phyloP scores from a whole-genome alignment of 2,329 filamentous ascomycete genomes.

The Cladophialophora carrionii region DNA sequence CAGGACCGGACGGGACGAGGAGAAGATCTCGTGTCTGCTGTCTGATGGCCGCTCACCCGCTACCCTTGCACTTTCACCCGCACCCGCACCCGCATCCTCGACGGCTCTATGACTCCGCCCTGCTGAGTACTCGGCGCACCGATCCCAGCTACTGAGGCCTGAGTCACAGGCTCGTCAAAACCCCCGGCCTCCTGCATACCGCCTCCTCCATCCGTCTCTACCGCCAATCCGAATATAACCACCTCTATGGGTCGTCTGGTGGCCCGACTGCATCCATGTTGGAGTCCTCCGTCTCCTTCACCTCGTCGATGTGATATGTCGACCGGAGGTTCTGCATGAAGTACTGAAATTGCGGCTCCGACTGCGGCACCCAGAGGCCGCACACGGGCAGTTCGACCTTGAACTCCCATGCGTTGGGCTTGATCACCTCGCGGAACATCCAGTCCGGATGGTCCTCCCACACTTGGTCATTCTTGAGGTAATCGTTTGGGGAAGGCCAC shows the following conservation, averaged over 20 bases:
- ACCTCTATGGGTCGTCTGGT: neutral
- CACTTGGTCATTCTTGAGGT: neutral
- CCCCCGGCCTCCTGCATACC: neutral
- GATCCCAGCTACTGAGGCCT: neutral
- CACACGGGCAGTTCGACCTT: slow-evolving; percentile 2
- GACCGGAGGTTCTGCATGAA: slow-evolving; percentile 4
- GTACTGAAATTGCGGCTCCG: slow-evolving; percentile 10
- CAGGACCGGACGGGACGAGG: no score
- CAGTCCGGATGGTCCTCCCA: neutral
- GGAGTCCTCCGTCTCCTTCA: neutral
- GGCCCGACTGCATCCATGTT: neutral
- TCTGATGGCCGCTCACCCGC: neutral
- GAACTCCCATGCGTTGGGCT: slow-evolving; percentile 11
- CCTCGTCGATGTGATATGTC: slow-evolving; percentile 1
- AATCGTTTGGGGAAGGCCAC: neutral
- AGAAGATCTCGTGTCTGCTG: neutral
- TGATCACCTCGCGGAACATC: slow-evolving; percentile 6
- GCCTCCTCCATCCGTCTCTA: neutral
- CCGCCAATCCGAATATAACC: neutral
- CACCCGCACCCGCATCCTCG: neutral
- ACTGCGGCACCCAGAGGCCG: slow-evolving; percentile 3
- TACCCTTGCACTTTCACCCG: neutral
- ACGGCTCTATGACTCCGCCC: neutral
- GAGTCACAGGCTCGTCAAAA: neutral
- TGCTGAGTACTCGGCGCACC: no score